phyloP scores from a whole-genome alignment of 2,329 filamentous ascomycete genomes.

The Amylocarpus encephaloides region DNA sequence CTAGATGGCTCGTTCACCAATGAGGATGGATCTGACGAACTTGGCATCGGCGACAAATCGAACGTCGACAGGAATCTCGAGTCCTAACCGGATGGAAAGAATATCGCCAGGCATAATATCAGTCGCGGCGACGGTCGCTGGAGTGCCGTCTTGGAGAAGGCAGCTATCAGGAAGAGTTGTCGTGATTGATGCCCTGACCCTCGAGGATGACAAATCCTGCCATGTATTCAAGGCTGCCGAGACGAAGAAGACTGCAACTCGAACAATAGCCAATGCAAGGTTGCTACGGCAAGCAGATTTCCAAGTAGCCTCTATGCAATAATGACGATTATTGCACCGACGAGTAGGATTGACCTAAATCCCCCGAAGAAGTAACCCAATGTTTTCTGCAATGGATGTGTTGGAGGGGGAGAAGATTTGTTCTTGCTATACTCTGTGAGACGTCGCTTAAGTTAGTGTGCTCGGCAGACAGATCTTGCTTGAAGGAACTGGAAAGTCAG shows the following conservation, averaged over 20 bases:
- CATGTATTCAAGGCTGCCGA: constrained; percentile 65
- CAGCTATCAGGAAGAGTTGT: constrained; percentile 73
- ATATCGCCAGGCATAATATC: constrained; percentile 69
- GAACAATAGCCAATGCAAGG: constrained; percentile 64
- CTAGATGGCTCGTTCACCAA: constrained; percentile 38
- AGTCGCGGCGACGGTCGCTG: constrained; percentile 43
- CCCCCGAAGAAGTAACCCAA: constrained; percentile 71
- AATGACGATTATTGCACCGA: constrained; percentile 66
- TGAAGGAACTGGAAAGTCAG: constrained; percentile 50
- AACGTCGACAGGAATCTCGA: constrained; percentile 68
- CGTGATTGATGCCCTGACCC: constrained; percentile 74
- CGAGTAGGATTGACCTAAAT: constrained; percentile 65
- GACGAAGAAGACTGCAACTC: constrained; percentile 62
- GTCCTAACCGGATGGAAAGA: constrained; percentile 60
- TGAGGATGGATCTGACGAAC: constrained; percentile 69
- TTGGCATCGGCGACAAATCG: constrained; percentile 64
- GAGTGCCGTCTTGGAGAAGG: constrained; percentile 52
- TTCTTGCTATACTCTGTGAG: constrained; percentile 60
- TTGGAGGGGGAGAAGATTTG: constrained; percentile 58
- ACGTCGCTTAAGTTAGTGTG: constrained; percentile 49
- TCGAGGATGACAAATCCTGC: constrained; percentile 69
- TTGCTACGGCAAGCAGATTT: constrained; percentile 63
- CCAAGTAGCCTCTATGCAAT: constrained; percentile 72
- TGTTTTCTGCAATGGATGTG: constrained; percentile 50
- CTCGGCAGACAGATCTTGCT: constrained; percentile 52